Evolutionary conservation across 2,329 filamentous ascomycete species (phyloP).

Genomic region (Chrysoporthe austroafricana): DNA sequence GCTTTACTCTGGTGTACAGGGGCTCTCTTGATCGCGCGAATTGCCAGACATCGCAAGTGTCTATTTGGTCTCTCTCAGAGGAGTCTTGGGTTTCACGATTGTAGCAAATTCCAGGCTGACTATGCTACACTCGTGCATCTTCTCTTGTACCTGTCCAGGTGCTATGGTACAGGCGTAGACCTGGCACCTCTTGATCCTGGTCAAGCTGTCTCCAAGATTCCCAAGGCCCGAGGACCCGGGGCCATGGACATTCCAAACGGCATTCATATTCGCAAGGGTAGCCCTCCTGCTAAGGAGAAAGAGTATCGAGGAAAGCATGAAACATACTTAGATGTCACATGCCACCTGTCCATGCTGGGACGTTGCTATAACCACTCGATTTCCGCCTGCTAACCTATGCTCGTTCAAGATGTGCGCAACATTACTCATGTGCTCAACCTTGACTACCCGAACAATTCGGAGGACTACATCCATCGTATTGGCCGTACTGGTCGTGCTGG

Average conservation of each 20-base stretch:
- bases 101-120: constrained; percentile 54
- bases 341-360: constrained; percentile 59
- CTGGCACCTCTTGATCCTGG: constrained; percentile 77
- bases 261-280: constrained; percentile 60
- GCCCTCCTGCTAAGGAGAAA: constrained; percentile 62
- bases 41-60: constrained; percentile 79
- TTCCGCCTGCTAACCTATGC: constrained; percentile 76
- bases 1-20: constrained; percentile 92
- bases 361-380: constrained; percentile 60
- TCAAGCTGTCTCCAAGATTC: constrained; percentile 71
- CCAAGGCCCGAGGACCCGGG: constrained; percentile 60
- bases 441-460: constrained; percentile 99
- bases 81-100: constrained; percentile 82
- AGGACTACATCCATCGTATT: constrained; percentile 97
- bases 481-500: constrained; percentile 96
- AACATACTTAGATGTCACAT: constrained; percentile 53
- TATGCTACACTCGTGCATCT: constrained; percentile 76
- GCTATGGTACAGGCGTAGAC: constrained; percentile 75
- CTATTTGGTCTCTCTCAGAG: constrained; percentile 78
- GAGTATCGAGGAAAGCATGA: constrained; percentile 51
- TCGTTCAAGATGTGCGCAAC: constrained; percentile 95
- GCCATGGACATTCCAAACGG: constrained; percentile 55
- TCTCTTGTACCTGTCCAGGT: constrained; percentile 67
- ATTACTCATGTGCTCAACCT: constrained; percentile 99
- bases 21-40: constrained; percentile 87